Evolutionary conservation across 768 basidiomycete genomes (phyloP).

Genomic region (Lactarius hengduanensis): DNA sequence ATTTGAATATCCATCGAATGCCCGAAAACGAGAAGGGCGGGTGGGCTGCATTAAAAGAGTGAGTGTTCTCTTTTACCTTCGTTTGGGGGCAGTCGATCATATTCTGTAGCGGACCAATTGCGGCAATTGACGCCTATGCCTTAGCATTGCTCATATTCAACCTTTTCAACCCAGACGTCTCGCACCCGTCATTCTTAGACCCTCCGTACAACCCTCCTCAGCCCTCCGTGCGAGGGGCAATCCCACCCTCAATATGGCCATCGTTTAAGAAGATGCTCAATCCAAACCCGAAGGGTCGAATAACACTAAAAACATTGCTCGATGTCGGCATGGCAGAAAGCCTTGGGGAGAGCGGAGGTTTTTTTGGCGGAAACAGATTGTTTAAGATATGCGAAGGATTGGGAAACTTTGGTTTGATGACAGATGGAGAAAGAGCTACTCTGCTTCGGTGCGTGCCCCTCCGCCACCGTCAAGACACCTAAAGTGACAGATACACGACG

Average conservation of each 20-base stretch:
- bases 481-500: background rate
- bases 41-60: constrained; percentile 85
- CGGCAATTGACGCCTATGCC: constrained; percentile 82
- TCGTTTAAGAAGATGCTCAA: constrained; percentile 86
- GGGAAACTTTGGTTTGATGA: constrained; percentile 78
- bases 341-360: constrained; percentile 58
- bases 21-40: constrained; percentile 90
- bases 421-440: constrained; percentile 73
- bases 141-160: constrained; percentile 83
- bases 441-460: constrained; percentile 58
- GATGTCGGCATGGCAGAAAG: constrained; percentile 75
- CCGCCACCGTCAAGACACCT: background rate
- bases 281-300: constrained; percentile 78
- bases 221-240: constrained; percentile 71
- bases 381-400: constrained; percentile 83
- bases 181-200: constrained; percentile 67
- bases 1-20: constrained; percentile 57
- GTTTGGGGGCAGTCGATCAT: constrained; percentile 36
- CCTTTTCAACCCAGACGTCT: constrained; percentile 76
- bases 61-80: constrained; percentile 30
- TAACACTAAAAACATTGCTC: constrained; percentile 74
- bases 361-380: constrained; percentile 79
- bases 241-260: constrained; percentile 74
- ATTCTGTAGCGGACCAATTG: constrained; percentile 47
- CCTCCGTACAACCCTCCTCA: constrained; percentile 77